Evolutionary conservation across 179 eudicot genomes (phyloP).

Genomic region (Nepenthes alata): DNA sequence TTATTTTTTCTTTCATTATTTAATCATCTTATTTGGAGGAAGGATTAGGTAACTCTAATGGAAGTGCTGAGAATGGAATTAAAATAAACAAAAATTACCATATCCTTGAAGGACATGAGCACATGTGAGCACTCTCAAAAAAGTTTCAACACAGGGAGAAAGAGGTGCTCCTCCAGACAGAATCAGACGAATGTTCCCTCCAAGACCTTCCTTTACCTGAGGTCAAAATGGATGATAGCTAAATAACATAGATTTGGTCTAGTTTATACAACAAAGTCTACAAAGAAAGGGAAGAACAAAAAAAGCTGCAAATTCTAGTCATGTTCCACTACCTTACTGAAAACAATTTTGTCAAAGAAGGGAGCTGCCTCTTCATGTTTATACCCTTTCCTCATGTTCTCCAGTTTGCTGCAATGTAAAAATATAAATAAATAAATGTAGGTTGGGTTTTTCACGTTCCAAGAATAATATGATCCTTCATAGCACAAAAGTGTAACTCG

Average conservation of each 20-base stretch:
- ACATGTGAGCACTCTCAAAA: constrained; percentile 70
- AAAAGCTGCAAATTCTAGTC: constrained; percentile 1
- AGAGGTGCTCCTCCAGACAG: constrained; percentile 97
- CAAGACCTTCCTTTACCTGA: constrained; percentile 82
- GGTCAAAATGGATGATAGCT: constrained; percentile 1
- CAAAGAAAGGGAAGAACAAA: neutral
- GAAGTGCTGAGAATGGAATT: neutral
- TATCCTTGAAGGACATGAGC: constrained; percentile 93
- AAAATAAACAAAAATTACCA: constrained; percentile 25
- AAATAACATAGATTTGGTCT: neutral
- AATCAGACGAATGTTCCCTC: constrained; percentile 78
- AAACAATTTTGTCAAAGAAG: constrained; percentile 57
- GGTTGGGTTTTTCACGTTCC: too few relatives aligned
- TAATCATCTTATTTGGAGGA: too few relatives aligned
- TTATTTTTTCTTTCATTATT: too few relatives aligned
- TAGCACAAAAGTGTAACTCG: too few relatives aligned
- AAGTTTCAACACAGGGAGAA: constrained; percentile 65
- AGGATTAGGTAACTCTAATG: too few relatives aligned
- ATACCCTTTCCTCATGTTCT: constrained; percentile 66
- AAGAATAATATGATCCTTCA: too few relatives aligned
- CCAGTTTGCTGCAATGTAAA: constrained; percentile 54
- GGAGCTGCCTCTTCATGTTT: constrained; percentile 79
- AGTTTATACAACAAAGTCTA: neutral
- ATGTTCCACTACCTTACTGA: constrained; percentile 50
- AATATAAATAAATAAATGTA: too few relatives aligned